phyloP scores from a whole-genome alignment of 163 green algal genomes.

The Smithsoniella earleae region DNA sequence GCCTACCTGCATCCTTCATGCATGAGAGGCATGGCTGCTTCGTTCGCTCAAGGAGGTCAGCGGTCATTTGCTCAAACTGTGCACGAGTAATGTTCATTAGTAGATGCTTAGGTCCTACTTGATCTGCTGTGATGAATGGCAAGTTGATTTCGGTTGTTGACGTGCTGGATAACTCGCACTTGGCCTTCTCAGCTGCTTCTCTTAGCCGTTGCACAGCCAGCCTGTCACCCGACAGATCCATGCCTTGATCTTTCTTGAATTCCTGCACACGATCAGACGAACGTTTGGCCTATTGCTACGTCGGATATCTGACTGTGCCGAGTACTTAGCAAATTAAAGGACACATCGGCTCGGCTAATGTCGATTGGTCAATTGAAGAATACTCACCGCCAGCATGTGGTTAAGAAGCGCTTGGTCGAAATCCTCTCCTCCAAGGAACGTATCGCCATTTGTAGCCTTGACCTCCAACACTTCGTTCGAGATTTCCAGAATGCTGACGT shows the following conservation, averaged over 20 bases:
- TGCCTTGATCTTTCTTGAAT: conserved; percentile 76
- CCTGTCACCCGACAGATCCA: conserved; percentile 75
- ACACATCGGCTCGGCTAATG: no score
- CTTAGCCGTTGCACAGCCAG: conserved; percentile 79
- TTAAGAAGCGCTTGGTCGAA: conserved; percentile 83
- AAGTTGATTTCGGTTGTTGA: conserved; percentile 76
- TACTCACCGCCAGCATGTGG: conserved; percentile 39
- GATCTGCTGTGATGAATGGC: conserved; percentile 76
- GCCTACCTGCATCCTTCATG: conserved; percentile 83
- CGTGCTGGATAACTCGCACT: conserved; percentile 68
- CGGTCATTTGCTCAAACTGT: conserved; percentile 72
- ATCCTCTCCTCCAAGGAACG: conserved; percentile 90
- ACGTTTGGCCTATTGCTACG: no score
- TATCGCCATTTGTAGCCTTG: conserved; percentile 95
- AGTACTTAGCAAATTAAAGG: no score
- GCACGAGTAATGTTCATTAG: conserved; percentile 50
- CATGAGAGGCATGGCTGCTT: conserved; percentile 81
- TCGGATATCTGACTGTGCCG: no score
- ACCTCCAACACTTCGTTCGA: conserved; percentile 89
- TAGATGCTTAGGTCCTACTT: conserved; percentile 70
- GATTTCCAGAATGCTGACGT: conserved; percentile 93
- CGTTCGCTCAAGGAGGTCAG: conserved; percentile 78
- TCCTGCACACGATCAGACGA: conserved; percentile 47
- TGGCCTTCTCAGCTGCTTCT: conserved; percentile 75
- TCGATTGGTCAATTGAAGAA: no score